Evolutionary conservation across 139 green algal genomes (phyloP).

Genomic region (Pedinophyceae sp.): DNA sequence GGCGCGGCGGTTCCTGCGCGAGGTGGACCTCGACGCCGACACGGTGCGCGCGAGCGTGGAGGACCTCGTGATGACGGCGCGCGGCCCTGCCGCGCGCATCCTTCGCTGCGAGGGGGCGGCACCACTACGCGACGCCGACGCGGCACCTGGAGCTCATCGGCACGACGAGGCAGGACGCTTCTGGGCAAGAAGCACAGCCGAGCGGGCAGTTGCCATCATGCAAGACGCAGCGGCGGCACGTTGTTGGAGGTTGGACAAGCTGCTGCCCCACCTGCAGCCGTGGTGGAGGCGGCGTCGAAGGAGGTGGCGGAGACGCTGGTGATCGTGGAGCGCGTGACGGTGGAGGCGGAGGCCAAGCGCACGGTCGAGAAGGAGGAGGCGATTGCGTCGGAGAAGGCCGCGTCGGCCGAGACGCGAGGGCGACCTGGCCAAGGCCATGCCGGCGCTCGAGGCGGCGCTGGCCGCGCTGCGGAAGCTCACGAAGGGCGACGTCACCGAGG

Average conservation of each 20-base stretch:
- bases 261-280: slow-evolving; percentile 60
- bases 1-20: slow-evolving; percentile 18
- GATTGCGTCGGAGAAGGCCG: slow-evolving; percentile 35
- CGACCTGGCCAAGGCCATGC: slow-evolving; percentile 48
- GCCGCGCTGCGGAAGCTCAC: slow-evolving; percentile 56
- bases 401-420: slow-evolving; percentile 47
- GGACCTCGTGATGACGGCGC: slow-evolving; percentile 40
- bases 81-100: slow-evolving; percentile 22
- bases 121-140: slow-evolving; percentile 65
- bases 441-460: slow-evolving; percentile 44
- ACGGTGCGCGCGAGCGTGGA: slow-evolving; percentile 24
- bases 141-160: slow-evolving; percentile 58
- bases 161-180: slow-evolving; percentile 47
- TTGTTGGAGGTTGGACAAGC: no score
- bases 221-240: no score
- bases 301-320: slow-evolving; percentile 55
- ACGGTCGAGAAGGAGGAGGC: slow-evolving; percentile 58
- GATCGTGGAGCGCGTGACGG: slow-evolving; percentile 32
- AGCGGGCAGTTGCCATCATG: no score
- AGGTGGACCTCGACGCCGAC: slow-evolving; percentile 22
- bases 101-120: slow-evolving; percentile 25
- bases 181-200: slow-evolving; percentile 28
- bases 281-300: slow-evolving; percentile 40
- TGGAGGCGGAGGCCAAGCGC: slow-evolving; percentile 30
- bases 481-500: slow-evolving; percentile 60